These are phyloP conservation scores for Fraxinus paxiana DNA, from an alignment of 305 asterid species.

Conservation along the genomic window DNA sequence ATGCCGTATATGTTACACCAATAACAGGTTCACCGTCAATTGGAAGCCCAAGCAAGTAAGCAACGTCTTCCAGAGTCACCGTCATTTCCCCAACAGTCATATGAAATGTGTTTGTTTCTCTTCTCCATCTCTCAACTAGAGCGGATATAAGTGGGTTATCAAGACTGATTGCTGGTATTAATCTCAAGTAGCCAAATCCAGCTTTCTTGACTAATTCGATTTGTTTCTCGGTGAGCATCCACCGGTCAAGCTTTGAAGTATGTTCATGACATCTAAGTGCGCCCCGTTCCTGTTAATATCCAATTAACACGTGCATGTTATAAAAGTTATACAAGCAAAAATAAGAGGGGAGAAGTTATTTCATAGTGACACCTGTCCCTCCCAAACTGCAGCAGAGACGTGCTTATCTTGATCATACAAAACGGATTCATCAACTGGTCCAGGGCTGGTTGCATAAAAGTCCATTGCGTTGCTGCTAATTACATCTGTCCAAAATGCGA, in stretches of 20 bases:
- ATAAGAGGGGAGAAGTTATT: slow-evolving; percentile 4
- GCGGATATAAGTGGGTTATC: slow-evolving; percentile 96
- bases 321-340: slow-evolving; percentile 11
- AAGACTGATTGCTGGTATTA: slow-evolving; percentile 88
- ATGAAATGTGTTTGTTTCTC: slow-evolving; percentile 88
- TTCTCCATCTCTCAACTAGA: slow-evolving; percentile 89
- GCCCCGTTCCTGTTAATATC: slow-evolving; percentile 66
- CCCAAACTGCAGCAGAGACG: slow-evolving; percentile 88
- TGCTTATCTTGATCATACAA: slow-evolving; percentile 92
- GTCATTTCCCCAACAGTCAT: slow-evolving; percentile 91
- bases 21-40: slow-evolving; percentile 87
- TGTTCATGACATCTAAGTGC: slow-evolving; percentile 96
- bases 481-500: slow-evolving; percentile 40
- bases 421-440: slow-evolving; percentile 71
- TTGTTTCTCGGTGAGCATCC: slow-evolving; percentile 80
- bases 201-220: slow-evolving; percentile 76
- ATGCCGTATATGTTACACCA: slow-evolving; percentile 70
- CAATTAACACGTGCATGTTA: slow-evolving; percentile 13
- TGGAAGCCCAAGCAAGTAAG: slow-evolving; percentile 78
- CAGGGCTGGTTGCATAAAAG: slow-evolving; percentile 60
- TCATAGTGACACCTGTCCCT: slow-evolving; percentile 63
- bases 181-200: slow-evolving; percentile 80
- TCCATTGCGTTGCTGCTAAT: slow-evolving; percentile 48
- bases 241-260: slow-evolving; percentile 88
- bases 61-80: slow-evolving; percentile 83